Conservation (phyloP, 1,284 basidiomycete species). For the Singerocomus rubriflavus region DNA sequence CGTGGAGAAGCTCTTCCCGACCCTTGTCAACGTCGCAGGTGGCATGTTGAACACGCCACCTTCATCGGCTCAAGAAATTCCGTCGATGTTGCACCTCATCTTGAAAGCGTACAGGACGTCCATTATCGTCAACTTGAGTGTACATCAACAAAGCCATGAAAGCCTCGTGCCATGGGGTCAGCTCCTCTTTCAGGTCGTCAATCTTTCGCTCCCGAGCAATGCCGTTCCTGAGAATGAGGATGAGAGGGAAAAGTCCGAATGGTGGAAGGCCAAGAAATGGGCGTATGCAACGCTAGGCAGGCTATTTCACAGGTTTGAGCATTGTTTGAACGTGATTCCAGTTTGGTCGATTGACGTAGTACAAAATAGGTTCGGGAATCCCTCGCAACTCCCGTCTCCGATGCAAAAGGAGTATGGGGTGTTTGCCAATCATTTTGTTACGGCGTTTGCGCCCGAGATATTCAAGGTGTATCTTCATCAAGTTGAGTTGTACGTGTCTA, state of each 20-base stretch:
- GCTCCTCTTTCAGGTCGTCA: conserved; percentile 75
- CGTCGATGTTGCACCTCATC: conserved; percentile 76
- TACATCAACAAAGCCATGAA: conserved; percentile 70
- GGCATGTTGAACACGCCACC: conserved; percentile 63
- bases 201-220: conserved; percentile 61
- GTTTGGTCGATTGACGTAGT: conserved; percentile 6
- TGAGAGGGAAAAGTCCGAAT: conserved; percentile 72
- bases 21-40: conserved; percentile 64
- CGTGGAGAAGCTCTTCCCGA: conserved; percentile 66
- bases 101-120: conserved; percentile 81
- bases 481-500: conserved; percentile 68
- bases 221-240: conserved; percentile 69
- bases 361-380: conserved; percentile 67
- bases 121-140: conserved; percentile 66
- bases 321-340: not conserved
- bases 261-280: conserved; percentile 93
- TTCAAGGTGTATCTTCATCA: conserved; percentile 75
- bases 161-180: conserved; percentile 82
- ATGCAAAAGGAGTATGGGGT: conserved; percentile 64
- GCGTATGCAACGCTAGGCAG: conserved; percentile 73
- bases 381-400: conserved; percentile 74
- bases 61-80: conserved; percentile 60
- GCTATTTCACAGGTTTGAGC: conserved; percentile 64
- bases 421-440: conserved; percentile 78
- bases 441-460: conserved; percentile 80